A percentile compares a stretch with the other conserved stretches of the same genome.
phyloP scores from a whole-genome alignment of 2,329 filamentous ascomycete species.

The Pseudomassariella vexata region DNA sequence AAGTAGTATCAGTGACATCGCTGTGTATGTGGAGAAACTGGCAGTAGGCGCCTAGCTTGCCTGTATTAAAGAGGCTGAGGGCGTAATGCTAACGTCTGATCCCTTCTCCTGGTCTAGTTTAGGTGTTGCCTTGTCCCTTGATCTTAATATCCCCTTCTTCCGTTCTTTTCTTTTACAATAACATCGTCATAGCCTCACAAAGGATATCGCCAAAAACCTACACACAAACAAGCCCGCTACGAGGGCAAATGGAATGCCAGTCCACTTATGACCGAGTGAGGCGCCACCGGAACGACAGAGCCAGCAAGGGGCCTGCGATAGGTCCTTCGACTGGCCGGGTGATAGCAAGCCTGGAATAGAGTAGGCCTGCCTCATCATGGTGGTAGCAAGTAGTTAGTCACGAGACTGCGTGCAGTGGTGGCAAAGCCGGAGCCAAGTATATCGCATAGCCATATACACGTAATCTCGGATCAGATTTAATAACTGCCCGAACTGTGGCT shows the following conservation, averaged over 20 bases:
- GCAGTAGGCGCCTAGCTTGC: no score
- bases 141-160: no score
- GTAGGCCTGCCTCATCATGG: background rate
- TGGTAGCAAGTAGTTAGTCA: background rate
- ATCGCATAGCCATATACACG: no score
- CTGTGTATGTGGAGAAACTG: no score
- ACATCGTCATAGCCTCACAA: background rate
- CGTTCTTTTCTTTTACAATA: no score
- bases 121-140: no score
- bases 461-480: no score
- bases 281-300: background rate
- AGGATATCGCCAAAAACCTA: background rate
- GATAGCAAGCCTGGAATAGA: conserved; percentile 1
- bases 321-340: background rate
- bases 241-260: conserved; percentile 1
- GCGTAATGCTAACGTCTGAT: no score
- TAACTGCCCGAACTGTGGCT: no score
- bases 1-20: no score
- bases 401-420: background rate
- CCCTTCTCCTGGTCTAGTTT: no score
- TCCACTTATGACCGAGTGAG: conserved; percentile 1
- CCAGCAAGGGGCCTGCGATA: background rate
- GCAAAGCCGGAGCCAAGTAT: conserved; percentile 1
- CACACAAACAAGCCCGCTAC: background rate
- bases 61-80: no score